Evolutionary conservation across 208 protist genomes (phyloP).

Genomic region (Trypanosoma congolense): DNA sequence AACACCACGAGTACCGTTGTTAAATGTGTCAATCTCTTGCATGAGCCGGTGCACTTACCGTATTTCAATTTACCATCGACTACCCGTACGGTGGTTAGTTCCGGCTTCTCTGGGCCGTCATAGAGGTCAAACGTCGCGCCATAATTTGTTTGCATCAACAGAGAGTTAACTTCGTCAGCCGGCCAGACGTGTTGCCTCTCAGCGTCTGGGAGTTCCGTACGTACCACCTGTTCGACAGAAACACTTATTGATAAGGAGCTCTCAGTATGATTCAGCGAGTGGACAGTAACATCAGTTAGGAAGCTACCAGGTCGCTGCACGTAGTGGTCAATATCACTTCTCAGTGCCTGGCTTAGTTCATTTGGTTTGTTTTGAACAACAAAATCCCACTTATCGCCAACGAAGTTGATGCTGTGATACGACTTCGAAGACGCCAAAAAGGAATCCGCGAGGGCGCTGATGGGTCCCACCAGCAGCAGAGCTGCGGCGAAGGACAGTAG

Average conservation of each 20-base stretch:
- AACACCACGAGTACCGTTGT: neutral
- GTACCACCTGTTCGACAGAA: slow-evolving; percentile 3
- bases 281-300: slow-evolving; percentile 1
- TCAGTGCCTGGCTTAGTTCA: neutral
- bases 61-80: neutral
- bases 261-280: neutral
- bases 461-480: neutral
- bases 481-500: too few relatives aligned
- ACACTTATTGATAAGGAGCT: slow-evolving; percentile 1
- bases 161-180: slow-evolving; percentile 16
- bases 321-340: neutral
- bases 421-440: neutral
- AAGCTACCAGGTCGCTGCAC: slow-evolving; percentile 9
- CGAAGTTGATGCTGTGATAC: slow-evolving; percentile 2
- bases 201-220: neutral
- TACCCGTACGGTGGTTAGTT: neutral
- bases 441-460: neutral
- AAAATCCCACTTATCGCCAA: slow-evolving; percentile 3
- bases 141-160: slow-evolving; percentile 8
- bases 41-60: neutral
- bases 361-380: neutral
- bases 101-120: neutral
- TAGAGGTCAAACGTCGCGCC: slow-evolving; percentile 3
- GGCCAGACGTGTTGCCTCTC: slow-evolving; percentile 10
- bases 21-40: neutral